These are phyloP conservation scores for Acaromyces ingoldii DNA, from an alignment of 1,284 basidiomycete genomes.

Conservation along the genomic window DNA sequence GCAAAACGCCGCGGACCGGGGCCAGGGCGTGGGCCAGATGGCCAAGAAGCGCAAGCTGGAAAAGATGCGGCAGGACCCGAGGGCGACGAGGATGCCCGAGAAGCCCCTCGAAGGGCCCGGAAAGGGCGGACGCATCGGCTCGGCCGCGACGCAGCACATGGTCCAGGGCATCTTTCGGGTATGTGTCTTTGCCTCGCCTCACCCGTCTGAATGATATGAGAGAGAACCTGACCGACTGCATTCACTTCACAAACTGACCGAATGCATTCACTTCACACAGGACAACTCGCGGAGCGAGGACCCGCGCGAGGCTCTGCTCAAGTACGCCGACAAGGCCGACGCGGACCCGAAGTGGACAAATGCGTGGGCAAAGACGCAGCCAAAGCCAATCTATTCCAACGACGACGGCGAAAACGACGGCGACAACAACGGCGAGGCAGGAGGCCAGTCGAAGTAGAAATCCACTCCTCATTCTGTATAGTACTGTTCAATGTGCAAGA, in stretches of 20 bases:
- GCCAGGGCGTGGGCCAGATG: constrained; percentile 28
- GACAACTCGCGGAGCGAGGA: constrained; percentile 53
- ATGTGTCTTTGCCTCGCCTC: too few relatives aligned
- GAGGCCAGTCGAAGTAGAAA: too few relatives aligned
- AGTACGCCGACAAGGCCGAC: constrained; percentile 74
- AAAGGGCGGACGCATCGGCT: constrained; percentile 84
- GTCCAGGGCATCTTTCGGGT: constrained; percentile 88
- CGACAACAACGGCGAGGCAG: too few relatives aligned
- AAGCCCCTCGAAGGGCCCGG: constrained; percentile 81
- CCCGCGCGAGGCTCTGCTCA: constrained; percentile 92
- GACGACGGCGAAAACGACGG: constrained; percentile 14
- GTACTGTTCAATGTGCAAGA: too few relatives aligned
- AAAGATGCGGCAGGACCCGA: constrained; percentile 74
- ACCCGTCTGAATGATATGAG: too few relatives aligned
- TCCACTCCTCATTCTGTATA: too few relatives aligned
- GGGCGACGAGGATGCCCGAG: constrained; percentile 57
- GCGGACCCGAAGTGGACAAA: constrained; percentile 73
- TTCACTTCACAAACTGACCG: constrained; percentile 47
- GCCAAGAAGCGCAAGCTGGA: constrained; percentile 77
- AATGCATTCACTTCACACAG: constrained; percentile 7
- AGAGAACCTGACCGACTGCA: constrained; percentile 79
- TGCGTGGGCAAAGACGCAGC: constrained; percentile 59
- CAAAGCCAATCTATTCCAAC: constrained; percentile 26
- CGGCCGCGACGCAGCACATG: constrained; percentile 87
- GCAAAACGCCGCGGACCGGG: constrained; percentile 51